These are phyloP conservation scores for Raffaelea arxii DNA, from an alignment of 2,329 filamentous ascomycete species.

Conservation along the genomic window DNA sequence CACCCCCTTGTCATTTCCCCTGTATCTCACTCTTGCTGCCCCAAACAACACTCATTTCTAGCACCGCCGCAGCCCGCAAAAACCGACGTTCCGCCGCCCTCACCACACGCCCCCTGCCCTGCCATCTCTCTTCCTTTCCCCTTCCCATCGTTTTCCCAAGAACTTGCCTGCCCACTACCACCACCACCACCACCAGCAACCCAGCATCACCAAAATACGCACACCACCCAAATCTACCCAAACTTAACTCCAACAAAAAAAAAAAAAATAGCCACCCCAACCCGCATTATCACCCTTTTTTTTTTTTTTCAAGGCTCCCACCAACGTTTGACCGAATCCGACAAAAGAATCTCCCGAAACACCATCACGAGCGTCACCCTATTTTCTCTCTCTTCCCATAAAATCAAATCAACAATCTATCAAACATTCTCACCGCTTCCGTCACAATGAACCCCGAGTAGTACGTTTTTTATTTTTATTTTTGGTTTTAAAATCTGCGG, in stretches of 20 bases:
- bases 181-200: neutral
- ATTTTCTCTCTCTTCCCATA: conserved; percentile 1
- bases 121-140: neutral
- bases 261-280: neutral
- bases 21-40: conserved; percentile 6
- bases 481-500: no score
- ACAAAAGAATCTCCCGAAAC: no score
- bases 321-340: no score
- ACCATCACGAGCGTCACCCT: no score
- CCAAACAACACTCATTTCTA: no score
- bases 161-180: neutral
- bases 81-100: no score
- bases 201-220: no score
- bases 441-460: conserved; percentile 84
- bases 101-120: neutral
- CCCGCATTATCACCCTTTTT: no score
- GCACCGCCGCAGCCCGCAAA: no score
- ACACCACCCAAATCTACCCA: neutral
- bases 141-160: neutral
- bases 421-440: conserved; percentile 10
- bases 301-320: no score
- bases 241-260: neutral
- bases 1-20: conserved; percentile 2
- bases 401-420: neutral
- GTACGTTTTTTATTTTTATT: conserved; percentile 42